phyloP scores from a whole-genome alignment of 1,284 basidiomycete species.

The Meira miltonrushii region DNA sequence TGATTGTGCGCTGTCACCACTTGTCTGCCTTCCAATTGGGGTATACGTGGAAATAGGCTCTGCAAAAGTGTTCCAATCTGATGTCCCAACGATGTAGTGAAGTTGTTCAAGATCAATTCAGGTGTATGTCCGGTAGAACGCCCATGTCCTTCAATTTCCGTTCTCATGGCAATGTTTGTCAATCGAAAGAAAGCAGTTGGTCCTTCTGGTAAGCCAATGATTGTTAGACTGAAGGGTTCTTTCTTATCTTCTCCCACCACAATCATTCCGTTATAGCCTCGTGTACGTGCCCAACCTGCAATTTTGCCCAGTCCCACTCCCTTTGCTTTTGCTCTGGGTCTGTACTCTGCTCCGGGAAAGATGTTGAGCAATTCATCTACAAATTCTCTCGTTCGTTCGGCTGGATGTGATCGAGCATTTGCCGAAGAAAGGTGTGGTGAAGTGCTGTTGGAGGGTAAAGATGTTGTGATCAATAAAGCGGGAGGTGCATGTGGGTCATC shows the following conservation, averaged over 20 bases:
- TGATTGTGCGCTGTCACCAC: conserved; percentile 97
- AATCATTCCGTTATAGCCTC: conserved; percentile 79
- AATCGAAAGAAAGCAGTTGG: conserved; percentile 96
- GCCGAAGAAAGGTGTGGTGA: conserved; percentile 36
- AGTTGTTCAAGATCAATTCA: conserved; percentile 91
- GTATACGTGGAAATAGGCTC: conserved; percentile 86
- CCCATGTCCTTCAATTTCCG: conserved; percentile 80
- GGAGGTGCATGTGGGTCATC: conserved; percentile 40
- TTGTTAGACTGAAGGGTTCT: conserved; percentile 75
- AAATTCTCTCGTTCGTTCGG: conserved; percentile 56
- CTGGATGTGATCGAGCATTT: conserved; percentile 62
- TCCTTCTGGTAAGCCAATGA: conserved; percentile 83
- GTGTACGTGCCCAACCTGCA: conserved; percentile 83
- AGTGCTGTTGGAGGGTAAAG: conserved; percentile 43
- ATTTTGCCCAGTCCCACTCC: conserved; percentile 90
- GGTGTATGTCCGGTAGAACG: conserved; percentile 86
- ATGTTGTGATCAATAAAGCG: conserved; percentile 45
- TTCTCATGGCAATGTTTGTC: conserved; percentile 76
- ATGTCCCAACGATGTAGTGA: conserved; percentile 88
- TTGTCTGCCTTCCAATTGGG: conserved; percentile 92
- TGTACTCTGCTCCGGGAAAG: conserved; percentile 91
- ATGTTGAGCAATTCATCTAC: conserved; percentile 80
- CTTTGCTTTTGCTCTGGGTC: conserved; percentile 80
- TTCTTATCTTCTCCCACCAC: conserved; percentile 87
- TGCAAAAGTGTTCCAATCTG: conserved; percentile 90